Percentiles rank a stretch among this genome's conserved stretches.
These are phyloP conservation scores for Hypomontagnella submonticulosa DNA, from an alignment of 495 filamentous ascomycete genomes.

Conservation along the genomic window DNA sequence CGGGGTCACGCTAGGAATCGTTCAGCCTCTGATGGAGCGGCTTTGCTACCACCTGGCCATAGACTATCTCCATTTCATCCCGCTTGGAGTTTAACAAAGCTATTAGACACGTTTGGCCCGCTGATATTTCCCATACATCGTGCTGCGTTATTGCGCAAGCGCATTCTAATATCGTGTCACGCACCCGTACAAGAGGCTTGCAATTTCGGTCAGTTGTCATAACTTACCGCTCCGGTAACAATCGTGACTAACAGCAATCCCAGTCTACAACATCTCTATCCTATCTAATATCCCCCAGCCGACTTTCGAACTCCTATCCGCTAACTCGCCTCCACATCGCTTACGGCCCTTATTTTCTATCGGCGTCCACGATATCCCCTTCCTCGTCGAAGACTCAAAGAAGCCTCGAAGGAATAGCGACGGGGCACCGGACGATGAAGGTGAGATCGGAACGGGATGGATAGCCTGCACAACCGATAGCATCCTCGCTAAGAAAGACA, in stretches of 20 bases:
- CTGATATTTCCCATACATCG: constrained; percentile 90
- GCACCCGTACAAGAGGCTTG: constrained; percentile 87
- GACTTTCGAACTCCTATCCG: constrained; percentile 70
- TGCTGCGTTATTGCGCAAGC: constrained; percentile 86
- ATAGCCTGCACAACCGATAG: constrained; percentile 95
- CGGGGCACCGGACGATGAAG: constrained; percentile 36
- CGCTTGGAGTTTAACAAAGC: constrained; percentile 78
- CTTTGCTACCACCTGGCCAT: constrained; percentile 74
- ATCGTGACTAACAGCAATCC: constrained; percentile 11
- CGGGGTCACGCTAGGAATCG: constrained; percentile 62
- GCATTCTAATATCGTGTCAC: constrained; percentile 84
- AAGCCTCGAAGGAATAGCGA: constrained; percentile 48
- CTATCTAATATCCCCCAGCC: constrained; percentile 79
- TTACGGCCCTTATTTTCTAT: constrained; percentile 89
- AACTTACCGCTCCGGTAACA: background rate
- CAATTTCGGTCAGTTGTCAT: constrained; percentile 77
- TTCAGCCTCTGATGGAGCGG: constrained; percentile 69
- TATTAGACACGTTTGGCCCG: constrained; percentile 87
- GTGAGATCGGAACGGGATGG: constrained; percentile 75
- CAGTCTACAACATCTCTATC: constrained; percentile 94
- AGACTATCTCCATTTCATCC: constrained; percentile 83
- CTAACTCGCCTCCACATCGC: constrained; percentile 68
- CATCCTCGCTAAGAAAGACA: constrained; percentile 83
- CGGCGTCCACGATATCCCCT: constrained; percentile 91
- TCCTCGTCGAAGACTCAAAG: constrained; percentile 67